Percentiles rank a stretch among this genome's conserved stretches.
These are phyloP conservation scores for Akanthomyces uredinophilus DNA, from an alignment of 2,329 filamentous ascomycete genomes.

Conservation along the genomic window DNA sequence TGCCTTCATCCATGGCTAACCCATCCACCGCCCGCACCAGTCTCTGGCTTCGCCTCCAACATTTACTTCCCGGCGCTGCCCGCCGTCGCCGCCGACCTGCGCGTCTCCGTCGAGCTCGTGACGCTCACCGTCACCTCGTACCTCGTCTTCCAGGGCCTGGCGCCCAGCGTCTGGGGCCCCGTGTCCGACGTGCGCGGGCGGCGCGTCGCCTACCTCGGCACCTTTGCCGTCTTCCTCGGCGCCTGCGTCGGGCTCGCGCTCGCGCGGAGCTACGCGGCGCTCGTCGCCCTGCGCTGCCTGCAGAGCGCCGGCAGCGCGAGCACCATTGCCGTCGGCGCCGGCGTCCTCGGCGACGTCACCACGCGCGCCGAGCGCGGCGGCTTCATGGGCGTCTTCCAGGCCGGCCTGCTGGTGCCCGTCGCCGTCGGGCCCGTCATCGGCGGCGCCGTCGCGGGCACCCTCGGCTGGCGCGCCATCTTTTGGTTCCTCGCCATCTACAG, in stretches of 20 bases:
- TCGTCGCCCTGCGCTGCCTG: constrained; percentile 46
- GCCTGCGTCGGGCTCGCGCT: constrained; percentile 44
- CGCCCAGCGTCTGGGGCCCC: constrained; percentile 46
- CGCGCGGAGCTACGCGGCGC: constrained; percentile 37
- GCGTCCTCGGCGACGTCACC: constrained; percentile 54
- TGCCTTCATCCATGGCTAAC: neutral
- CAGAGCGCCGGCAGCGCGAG: constrained; percentile 50
- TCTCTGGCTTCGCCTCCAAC: constrained; percentile 37
- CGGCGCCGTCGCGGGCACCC: constrained; percentile 43
- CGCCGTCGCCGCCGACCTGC: constrained; percentile 37
- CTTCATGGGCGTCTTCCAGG: constrained; percentile 45
- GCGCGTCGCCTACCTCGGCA: constrained; percentile 42
- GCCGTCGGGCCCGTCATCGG: constrained; percentile 46
- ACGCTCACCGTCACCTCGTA: constrained; percentile 44
- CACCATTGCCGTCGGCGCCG: constrained; percentile 48
- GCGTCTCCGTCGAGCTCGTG: constrained; percentile 34
- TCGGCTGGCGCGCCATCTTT: constrained; percentile 51
- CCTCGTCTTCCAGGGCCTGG: constrained; percentile 50
- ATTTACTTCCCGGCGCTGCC: constrained; percentile 48
- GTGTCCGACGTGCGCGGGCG: constrained; percentile 43
- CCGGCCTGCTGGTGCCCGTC: constrained; percentile 29
- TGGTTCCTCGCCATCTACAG: constrained; percentile 46
- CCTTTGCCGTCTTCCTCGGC: constrained; percentile 41
- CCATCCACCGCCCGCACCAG: constrained; percentile 18
- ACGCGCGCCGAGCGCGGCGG: constrained; percentile 51